Percentiles rank a stretch among this genome's conserved stretches.
Conservation (phyloP, 495 filamentous ascomycete species). For the Cercophora sp. region DNA sequence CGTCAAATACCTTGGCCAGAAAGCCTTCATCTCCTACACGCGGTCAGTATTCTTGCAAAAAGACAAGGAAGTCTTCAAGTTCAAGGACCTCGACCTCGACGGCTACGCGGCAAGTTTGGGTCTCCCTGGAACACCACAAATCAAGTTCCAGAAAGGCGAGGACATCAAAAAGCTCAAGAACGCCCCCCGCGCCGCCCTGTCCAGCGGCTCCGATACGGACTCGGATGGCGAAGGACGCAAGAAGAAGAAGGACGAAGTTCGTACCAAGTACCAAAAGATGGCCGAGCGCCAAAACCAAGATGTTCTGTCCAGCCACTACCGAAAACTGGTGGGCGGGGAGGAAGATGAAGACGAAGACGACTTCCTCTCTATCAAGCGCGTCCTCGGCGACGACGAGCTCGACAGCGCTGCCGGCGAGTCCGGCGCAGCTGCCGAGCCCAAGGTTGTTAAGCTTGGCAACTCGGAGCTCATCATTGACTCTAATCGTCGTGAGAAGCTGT, state of each 20-base stretch:
- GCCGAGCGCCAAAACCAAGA: conserved; percentile 93
- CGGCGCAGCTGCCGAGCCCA: conserved; percentile 34
- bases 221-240: conserved; percentile 41
- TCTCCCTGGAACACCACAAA: conserved; percentile 82
- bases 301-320: conserved; percentile 88
- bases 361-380: conserved; percentile 85
- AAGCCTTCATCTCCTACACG: conserved; percentile 87
- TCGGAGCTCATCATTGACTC: conserved; percentile 79
- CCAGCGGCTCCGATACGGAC: conserved; percentile 46
- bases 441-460: conserved; percentile 49
- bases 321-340: conserved; percentile 72
- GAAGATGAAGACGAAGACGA: conserved; percentile 62
- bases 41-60: conserved; percentile 81
- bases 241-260: conserved; percentile 60
- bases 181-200: conserved; percentile 59
- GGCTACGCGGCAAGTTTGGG: conserved; percentile 81
- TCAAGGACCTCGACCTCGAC: conserved; percentile 76
- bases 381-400: conserved; percentile 55
- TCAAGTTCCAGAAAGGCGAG: conserved; percentile 86
- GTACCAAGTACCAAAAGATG: conserved; percentile 95
- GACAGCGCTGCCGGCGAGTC: conserved; percentile 32
- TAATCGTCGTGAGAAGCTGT: conserved; percentile 85
- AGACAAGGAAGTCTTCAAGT: conserved; percentile 86
- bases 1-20: conserved; percentile 92
- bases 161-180: conserved; percentile 86